Conservation (phyloP, 2,329 filamentous ascomycete genomes). For the Phaeosphaeria sp. region DNA sequence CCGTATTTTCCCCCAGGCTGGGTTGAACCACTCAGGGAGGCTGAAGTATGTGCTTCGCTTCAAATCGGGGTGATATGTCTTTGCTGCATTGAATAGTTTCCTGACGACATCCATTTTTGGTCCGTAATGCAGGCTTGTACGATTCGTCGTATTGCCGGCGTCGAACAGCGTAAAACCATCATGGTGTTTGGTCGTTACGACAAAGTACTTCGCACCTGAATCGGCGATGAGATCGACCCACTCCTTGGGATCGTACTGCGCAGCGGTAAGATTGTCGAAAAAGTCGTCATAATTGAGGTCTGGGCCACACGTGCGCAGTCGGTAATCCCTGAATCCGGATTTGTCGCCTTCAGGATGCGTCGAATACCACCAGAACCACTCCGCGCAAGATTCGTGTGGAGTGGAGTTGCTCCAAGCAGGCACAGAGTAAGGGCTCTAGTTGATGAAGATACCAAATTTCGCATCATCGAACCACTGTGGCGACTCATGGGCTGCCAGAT, state of each 20-base stretch:
- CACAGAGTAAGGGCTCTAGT: constrained; percentile 64
- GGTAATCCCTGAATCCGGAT: not conserved
- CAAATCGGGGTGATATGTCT: constrained; percentile 51
- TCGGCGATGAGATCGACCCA: constrained; percentile 62
- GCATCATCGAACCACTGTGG: constrained; percentile 6
- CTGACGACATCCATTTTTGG: constrained; percentile 12
- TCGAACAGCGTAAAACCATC: constrained; percentile 56
- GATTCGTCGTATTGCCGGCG: constrained; percentile 47
- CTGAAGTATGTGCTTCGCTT: constrained; percentile 54
- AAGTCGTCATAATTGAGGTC: constrained; percentile 62
- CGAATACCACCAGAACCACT: constrained; percentile 35
- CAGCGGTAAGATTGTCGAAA: constrained; percentile 59
- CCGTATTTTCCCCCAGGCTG: constrained; percentile 43
- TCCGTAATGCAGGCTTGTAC: constrained; percentile 25
- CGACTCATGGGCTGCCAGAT: constrained; percentile 16
- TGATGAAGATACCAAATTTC: constrained; percentile 67
- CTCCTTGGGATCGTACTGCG: constrained; percentile 46
- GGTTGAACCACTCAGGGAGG: constrained; percentile 56
- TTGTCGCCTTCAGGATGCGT: not conserved
- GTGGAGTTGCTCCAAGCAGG: constrained; percentile 60
- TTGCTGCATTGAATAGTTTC: constrained; percentile 53
- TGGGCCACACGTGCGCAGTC: constrained; percentile 58
- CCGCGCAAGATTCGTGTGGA: constrained; percentile 48
- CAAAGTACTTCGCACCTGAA: constrained; percentile 57
- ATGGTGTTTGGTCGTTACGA: constrained; percentile 48